Evolutionary conservation across 768 basidiomycete genomes (phyloP).

Genomic region (Mycena vitilis): DNA sequence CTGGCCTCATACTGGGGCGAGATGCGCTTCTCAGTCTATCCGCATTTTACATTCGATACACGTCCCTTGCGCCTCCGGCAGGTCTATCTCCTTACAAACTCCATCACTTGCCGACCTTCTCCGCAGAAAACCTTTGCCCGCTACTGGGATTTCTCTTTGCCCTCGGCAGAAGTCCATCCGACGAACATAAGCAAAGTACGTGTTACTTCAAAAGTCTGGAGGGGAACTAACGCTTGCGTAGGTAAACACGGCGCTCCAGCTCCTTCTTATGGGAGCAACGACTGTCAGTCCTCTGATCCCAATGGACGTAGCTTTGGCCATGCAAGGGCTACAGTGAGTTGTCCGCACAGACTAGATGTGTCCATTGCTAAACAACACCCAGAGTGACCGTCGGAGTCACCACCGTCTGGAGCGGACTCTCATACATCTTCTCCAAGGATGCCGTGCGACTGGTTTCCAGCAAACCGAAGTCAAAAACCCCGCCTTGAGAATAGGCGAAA

Average conservation of each 20-base stretch:
- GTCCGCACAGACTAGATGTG: not conserved
- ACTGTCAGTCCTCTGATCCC: conserved; percentile 87
- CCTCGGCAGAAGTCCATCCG: conserved; percentile 94
- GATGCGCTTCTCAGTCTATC: conserved; percentile 88
- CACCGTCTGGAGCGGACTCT: conserved; percentile 91
- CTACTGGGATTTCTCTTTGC: conserved; percentile 97
- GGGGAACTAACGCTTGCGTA: conserved; percentile 43
- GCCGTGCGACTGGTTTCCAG: conserved; percentile 72
- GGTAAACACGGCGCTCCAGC: conserved; percentile 94
- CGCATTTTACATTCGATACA: conserved; percentile 94
- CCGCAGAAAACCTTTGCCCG: conserved; percentile 87
- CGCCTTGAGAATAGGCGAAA: conserved; percentile 34
- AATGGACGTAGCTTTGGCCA: conserved; percentile 60
- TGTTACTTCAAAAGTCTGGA: not conserved
- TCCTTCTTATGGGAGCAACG: conserved; percentile 90
- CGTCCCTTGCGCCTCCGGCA: conserved; percentile 88
- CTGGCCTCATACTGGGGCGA: conserved; percentile 87
- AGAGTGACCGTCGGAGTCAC: conserved; percentile 92
- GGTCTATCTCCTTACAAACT: conserved; percentile 42
- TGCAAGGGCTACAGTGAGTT: conserved; percentile 83
- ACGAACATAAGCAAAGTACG: conserved; percentile 92
- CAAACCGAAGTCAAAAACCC: conserved; percentile 45
- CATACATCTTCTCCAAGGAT: conserved; percentile 81
- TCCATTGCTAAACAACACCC: conserved; percentile 1
- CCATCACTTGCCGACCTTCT: conserved; percentile 20